Evolutionary conservation across 2,329 filamentous ascomycete species (phyloP), one percentile per base, ranked within the genome.

Genomic region (Blastomyces silverae): DNA sequence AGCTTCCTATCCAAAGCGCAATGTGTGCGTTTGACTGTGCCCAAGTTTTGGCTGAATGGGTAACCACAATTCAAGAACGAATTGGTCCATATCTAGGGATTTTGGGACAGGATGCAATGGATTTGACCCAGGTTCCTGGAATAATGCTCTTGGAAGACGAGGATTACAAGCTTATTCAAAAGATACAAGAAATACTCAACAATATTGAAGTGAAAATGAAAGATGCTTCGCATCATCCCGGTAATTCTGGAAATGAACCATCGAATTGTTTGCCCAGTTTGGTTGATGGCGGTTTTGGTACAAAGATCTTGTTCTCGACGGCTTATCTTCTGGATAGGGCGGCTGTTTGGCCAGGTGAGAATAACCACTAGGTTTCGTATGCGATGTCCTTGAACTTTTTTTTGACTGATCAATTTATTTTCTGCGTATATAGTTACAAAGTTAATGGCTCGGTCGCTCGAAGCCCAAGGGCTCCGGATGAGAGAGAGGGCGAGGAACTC

Each of bases 21-120:
- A 87, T 97, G 82, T 97, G 93, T 76, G 88, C 90, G 5, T 95
- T 96, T 71, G 93, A 97, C 73, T 97, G 93, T 73, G 89, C 91
- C 2, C 92, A 97, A 73, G 91, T 97, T 1, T 84, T 99, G 42
- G 91, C 91, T 0, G 93, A 97, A 77, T 99, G 93, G 93, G 85
- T 94, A 52, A 90, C 90, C 5, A 94, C 92, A 1, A 85, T 97
- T 3, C 94, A 99, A 75, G 92, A 97, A 72, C 89, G 94, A 10
- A 89, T 97, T n/a, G 93, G 93, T 0, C 87, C 87, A 4, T 96
- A 94, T 71, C 77, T 97, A 6, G 93, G 93, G 4, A 86, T 97
- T 6, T 83, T 97, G 1, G 93, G 93, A 15, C 88, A 89, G 65
- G 90, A 96, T 68, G 84, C 89, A 0, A 85, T 94, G 44, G 91